Conservation (phyloP, 768 basidiomycete species). For the Amanita pseudoporphyria region DNA sequence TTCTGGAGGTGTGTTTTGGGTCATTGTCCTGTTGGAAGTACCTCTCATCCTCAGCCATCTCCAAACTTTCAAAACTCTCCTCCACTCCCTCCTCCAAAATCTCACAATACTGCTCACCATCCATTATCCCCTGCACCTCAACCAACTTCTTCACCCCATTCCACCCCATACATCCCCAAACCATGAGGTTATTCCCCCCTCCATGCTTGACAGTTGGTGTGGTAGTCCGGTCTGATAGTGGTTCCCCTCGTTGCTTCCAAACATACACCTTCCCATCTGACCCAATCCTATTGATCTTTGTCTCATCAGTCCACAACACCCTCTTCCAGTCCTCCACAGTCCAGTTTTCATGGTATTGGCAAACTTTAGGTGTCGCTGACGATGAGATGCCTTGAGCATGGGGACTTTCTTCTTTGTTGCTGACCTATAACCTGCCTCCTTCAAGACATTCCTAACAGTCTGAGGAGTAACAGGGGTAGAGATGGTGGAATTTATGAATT, state of each 20-base stretch:
- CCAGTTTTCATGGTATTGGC: constrained; percentile 13
- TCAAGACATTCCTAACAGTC: constrained; percentile 15
- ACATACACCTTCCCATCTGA: constrained; percentile 19
- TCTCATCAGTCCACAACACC: too few species aligned
- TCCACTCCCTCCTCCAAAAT: too few species aligned
- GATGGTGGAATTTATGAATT: too few species aligned
- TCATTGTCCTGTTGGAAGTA: too few species aligned
- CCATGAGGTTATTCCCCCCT: too few species aligned
- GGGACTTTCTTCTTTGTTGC: constrained; percentile 14
- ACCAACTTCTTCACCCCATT: constrained; percentile 13
- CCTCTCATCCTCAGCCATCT: too few species aligned
- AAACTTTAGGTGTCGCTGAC: constrained; percentile 7
- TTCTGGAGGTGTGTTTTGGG: constrained; percentile 18
- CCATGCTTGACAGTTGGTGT: too few species aligned
- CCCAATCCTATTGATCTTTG: too few species aligned
- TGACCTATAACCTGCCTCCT: constrained; percentile 9
- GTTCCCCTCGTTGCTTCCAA: constrained; percentile 14
- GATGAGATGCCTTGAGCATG: too few species aligned
- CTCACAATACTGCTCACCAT: constrained; percentile 20
- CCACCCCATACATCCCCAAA: constrained; percentile 16
- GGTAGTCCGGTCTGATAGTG: too few species aligned
- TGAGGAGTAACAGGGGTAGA: too few species aligned
- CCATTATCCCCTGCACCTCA: constrained; percentile 16
- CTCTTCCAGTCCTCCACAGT: too few species aligned
- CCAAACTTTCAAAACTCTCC: constrained; percentile 16